Percentiles rank a stretch among this genome's conserved stretches.
Conservation (phyloP, 176 grass and related monocot genomes). For the sorghum (Sorghum bicolor) region DNA sequence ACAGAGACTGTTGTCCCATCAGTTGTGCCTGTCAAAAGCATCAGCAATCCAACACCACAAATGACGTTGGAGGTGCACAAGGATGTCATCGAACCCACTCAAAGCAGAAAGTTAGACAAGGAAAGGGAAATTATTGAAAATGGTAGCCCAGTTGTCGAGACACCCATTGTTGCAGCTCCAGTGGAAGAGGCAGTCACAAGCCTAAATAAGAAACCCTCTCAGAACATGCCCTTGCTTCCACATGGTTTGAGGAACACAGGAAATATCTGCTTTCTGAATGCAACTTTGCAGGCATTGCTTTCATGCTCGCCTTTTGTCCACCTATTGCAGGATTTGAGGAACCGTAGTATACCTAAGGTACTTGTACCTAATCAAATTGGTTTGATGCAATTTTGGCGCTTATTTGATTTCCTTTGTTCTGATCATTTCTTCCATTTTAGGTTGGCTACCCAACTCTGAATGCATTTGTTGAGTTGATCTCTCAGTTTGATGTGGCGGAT, state of each 20-base stretch:
- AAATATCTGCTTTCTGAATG: conserved; percentile 95
- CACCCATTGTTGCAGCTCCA: conserved; percentile 27
- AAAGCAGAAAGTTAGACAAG: conserved; percentile 29
- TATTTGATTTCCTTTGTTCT: conserved; percentile 4
- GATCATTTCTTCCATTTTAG: conserved; percentile 39
- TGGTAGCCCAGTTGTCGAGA: conserved; percentile 34
- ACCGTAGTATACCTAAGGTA: conserved; percentile 68
- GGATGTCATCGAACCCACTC: neutral
- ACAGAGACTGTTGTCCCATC: conserved; percentile 16
- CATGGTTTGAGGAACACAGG: conserved; percentile 91
- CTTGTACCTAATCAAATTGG: neutral
- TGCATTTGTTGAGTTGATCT: conserved; percentile 86
- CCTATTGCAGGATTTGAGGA: conserved; percentile 65
- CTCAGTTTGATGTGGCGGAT: conserved; percentile 68
- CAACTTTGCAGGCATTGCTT: conserved; percentile 83
- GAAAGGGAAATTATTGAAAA: conserved; percentile 43
- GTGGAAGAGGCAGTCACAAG: conserved; percentile 14
- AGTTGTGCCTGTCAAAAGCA: conserved; percentile 5
- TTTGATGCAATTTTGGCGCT: neutral
- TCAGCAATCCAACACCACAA: conserved; percentile 6
- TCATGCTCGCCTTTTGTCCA: conserved; percentile 80
- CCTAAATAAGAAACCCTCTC: conserved; percentile 38
- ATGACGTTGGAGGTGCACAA: neutral
- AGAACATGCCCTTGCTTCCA: conserved; percentile 55
- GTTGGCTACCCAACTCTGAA: conserved; percentile 68